phyloP scores from a whole-genome alignment of 805 yeast species.

The Lachancea cidri region DNA sequence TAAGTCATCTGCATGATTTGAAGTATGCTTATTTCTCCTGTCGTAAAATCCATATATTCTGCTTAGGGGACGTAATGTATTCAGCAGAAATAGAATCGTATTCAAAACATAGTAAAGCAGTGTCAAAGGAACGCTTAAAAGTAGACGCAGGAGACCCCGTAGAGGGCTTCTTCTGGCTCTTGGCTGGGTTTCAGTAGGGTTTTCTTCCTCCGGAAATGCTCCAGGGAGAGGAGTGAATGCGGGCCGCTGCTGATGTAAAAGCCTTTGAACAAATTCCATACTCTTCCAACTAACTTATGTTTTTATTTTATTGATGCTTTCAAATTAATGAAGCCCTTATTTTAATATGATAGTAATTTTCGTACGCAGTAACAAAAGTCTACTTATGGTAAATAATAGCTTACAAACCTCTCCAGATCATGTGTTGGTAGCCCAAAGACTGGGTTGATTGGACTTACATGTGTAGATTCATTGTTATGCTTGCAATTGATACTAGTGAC shows the following conservation, averaged over 20 bases:
- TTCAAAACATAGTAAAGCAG: conserved; percentile 17
- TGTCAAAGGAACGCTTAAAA: conserved; percentile 15
- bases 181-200: background rate
- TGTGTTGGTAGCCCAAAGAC: conserved; percentile 53
- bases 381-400: conserved; percentile 6
- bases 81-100: conserved; percentile 7
- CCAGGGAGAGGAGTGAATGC: conserved; percentile 16
- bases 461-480: conserved; percentile 4
- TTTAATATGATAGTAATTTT: background rate
- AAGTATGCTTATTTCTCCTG: conserved; percentile 12
- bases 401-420: conserved; percentile 32
- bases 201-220: conserved; percentile 7
- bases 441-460: conserved; percentile 42
- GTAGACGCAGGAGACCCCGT: conserved; percentile 6
- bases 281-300: background rate
- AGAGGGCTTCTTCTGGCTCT: conserved; percentile 4
- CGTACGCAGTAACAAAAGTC: background rate
- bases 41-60: conserved; percentile 21
- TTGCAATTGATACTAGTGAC: conserved; percentile 4
- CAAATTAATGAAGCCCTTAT: no score
- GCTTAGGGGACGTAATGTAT: conserved; percentile 20
- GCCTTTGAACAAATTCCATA: conserved; percentile 17
- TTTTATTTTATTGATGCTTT: no score
- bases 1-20: conserved; percentile 5
- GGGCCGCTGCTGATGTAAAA: conserved; percentile 13